These are phyloP conservation scores for Phytophthora sp. DNA, from an alignment of 352 stramenopile species.

Conservation along the genomic window DNA sequence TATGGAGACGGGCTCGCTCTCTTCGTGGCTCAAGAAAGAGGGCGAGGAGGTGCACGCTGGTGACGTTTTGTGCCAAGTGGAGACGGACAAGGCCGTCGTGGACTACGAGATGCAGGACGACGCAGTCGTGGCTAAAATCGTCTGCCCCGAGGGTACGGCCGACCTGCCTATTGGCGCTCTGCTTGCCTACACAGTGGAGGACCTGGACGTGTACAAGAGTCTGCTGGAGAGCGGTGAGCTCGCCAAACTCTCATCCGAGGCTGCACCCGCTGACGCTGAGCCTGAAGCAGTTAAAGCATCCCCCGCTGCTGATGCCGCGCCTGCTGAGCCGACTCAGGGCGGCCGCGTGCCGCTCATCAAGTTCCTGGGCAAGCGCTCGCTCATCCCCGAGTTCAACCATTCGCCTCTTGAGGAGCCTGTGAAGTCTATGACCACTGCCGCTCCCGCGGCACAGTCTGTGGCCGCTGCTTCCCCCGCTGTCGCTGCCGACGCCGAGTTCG, in stretches of 20 bases:
- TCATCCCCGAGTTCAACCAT: slow-evolving; percentile 54
- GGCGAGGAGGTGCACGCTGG: slow-evolving; percentile 91
- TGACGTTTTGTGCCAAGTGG: slow-evolving; percentile 95
- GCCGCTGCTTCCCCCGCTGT: slow-evolving; percentile 17
- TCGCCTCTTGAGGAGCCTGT: slow-evolving; percentile 33
- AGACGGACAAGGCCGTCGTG: slow-evolving; percentile 99
- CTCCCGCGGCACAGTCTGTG: slow-evolving; percentile 17
- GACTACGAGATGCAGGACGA: slow-evolving; percentile 99
- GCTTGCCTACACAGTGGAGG: slow-evolving; percentile 95
- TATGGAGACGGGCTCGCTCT: slow-evolving; percentile 95
- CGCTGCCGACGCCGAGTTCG: slow-evolving; percentile 55
- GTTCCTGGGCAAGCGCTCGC: slow-evolving; percentile 85
- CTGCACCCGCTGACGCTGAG: slow-evolving; percentile 12
- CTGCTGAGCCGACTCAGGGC: slow-evolving; percentile 20
- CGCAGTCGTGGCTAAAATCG: slow-evolving; percentile 94
- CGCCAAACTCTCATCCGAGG: slow-evolving; percentile 42
- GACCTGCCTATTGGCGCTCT: slow-evolving; percentile 93
- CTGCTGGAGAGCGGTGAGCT: slow-evolving; percentile 68
- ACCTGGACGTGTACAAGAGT: slow-evolving; percentile 79
- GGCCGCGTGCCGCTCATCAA: slow-evolving; percentile 78
- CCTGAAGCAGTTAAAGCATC: too few relatives aligned
- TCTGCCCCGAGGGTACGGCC: slow-evolving; percentile 82
- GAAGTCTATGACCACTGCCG: slow-evolving; percentile 19
- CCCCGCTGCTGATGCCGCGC: slow-evolving; percentile 3
- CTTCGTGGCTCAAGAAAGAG: slow-evolving; percentile 93